Percentiles rank a stretch among this genome's conserved stretches.
Conservation (phyloP, 768 basidiomycete genomes). For the Auriscalpium microsporum region DNA sequence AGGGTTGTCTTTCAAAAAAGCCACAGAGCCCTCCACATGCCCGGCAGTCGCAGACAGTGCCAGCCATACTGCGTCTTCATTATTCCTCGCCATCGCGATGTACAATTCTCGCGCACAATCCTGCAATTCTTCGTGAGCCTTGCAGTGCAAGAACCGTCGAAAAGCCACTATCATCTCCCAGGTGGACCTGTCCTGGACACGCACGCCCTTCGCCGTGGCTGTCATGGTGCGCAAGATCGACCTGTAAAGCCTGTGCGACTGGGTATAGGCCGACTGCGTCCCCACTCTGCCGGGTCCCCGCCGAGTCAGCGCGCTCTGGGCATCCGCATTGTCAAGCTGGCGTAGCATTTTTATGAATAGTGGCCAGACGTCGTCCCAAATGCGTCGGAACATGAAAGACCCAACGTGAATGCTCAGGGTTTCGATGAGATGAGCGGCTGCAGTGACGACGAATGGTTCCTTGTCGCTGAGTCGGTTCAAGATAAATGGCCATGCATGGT, state of each 20-base stretch:
- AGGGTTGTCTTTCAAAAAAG: slow-evolving; percentile 43
- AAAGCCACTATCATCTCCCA: slow-evolving; percentile 81
- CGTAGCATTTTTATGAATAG: slow-evolving; percentile 55
- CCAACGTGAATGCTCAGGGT: slow-evolving; percentile 63
- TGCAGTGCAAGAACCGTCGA: slow-evolving; percentile 63
- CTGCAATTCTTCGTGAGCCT: slow-evolving; percentile 71
- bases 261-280: slow-evolving; percentile 67
- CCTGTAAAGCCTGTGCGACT: slow-evolving; percentile 73
- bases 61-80: slow-evolving; percentile 83
- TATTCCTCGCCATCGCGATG: slow-evolving; percentile 43
- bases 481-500: slow-evolving; percentile 91
- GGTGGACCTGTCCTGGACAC: slow-evolving; percentile 55
- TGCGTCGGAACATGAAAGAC: slow-evolving; percentile 73
- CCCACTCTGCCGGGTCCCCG: slow-evolving; percentile 43
- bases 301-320: slow-evolving; percentile 55
- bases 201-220: slow-evolving; percentile 55
- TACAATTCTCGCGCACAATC: slow-evolving; percentile 57
- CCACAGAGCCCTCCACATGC: slow-evolving; percentile 30
- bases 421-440: slow-evolving; percentile 69
- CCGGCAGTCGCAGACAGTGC: slow-evolving; percentile 50
- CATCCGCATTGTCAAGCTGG: slow-evolving; percentile 54
- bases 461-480: slow-evolving; percentile 70
- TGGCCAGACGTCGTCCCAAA: slow-evolving; percentile 95
- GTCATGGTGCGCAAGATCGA: slow-evolving; percentile 70
- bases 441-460: slow-evolving; percentile 73